Evolutionary conservation across 2,329 filamentous ascomycete species (phyloP), one percentile per base, ranked within the genome.

Genomic region (Pseudogymnoascus verrucosus): DNA sequence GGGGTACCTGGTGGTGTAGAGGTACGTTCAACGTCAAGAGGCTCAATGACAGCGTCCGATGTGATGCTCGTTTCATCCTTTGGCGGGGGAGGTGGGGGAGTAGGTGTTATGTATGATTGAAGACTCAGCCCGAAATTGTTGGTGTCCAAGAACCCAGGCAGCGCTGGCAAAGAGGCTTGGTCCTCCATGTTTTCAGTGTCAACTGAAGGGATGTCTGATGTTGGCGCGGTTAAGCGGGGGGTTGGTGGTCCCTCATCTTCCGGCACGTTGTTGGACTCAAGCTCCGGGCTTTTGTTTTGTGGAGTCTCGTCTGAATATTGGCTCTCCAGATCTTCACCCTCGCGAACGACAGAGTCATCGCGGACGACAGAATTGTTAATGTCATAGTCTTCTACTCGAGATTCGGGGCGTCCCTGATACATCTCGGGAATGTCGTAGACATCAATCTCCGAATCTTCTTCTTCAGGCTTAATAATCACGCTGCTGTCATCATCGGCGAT

Each of bases 401-500:
- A 79, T 59, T 82, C 79, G 65, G 81, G 75, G 66, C 79, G 78
- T 5, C 36, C 21, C 65, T 82, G 82, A 69, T 88, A 87, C 68
- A 89, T 82, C 66, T 90, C 87, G 7, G 87, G 82, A 63, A 90
- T 86, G 7, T 82, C 80, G 69, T 89, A 89, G 54, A 89, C 79
- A 71, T 91, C 87, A 12, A 82, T 77, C 10, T 83, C 81, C 28
- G 83, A 80, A 23, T 88, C 83, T 28, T 79, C 77, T 21, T 80
- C 78, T 71, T 88, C 82, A 42, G 86, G 80, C 69, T 89, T 90
- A 71, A 93, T 86, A 59, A 89, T 81, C 62, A 89, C 81, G 64
- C 86, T 87, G 44, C 82, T 80, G 23, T 79, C 79, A 40, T 82
- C 76, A 37, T 85, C 83, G n/a, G 83, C 80, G 44, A 85, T 73